Evolutionary conservation across 2,329 filamentous ascomycete species (phyloP), one percentile per base, ranked within the genome.

Genomic region (Apiospora saccharicola): DNA sequence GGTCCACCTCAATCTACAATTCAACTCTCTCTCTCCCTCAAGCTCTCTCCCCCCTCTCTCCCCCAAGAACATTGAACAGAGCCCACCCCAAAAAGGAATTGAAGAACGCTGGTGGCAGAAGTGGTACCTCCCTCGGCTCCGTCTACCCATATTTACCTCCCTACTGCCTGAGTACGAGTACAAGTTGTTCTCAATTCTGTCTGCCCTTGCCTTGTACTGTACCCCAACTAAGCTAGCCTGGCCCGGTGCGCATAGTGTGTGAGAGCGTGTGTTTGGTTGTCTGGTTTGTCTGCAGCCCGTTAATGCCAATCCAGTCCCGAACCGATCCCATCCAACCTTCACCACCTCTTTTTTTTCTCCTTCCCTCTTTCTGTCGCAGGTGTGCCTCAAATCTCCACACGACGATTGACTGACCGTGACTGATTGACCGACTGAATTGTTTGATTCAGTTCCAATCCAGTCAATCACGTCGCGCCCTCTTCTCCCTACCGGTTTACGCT

Each of bases 301-400:
- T 34, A 37, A 64, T 64, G 57, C 57, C 57, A 64, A 64, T 64
- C 57, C 57, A 64, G 57, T 64, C 57, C 57, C 57, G 57, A 64
- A 64, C 57, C 57, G 57, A 64, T 64, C 57, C 57, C 34, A 64
- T 64, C 57, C 57, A 64, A 68, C 57, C 70, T 67, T 71, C 57
- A 64, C 57, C 57, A 64, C 57, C 68, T 71, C 67, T 69, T 46
- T 69, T 34, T 68, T 68, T 49, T 34, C 30, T n/a, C 47, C 69
- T 37, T 37, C 61, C 37, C 49, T 70, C 46, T 57, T 57, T 67
- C 67, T 49, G 41, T 67, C 70, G 44, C 13, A 69, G 19, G 24
- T 37, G n/a, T 64, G 34, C 57, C 57, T 64, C 57, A 41, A 41
- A 64, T 64, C 57, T 64, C 57, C 57, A 64, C 57, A 64, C 57